Base-by-base conservation (phyloP, 73 alveolate species). In the Paraurostyla sp. region DNA sequence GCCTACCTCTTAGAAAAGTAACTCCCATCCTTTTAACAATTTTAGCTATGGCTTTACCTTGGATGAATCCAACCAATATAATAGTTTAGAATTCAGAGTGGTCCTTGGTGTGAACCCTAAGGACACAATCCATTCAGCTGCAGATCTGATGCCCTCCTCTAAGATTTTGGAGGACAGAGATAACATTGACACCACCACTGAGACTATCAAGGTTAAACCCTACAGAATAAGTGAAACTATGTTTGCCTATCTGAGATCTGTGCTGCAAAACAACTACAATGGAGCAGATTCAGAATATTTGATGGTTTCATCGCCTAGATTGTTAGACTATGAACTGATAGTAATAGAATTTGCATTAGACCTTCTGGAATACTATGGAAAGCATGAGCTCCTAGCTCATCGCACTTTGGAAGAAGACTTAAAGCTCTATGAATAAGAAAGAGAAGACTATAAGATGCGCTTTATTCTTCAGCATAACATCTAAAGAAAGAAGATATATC, bases 1-100 rank as follows among this genome's bases (percentile, higher is more conserved):
- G 60, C 92, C 36, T 85, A 68, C 49, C 81, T 85, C 22, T 13
- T 85, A 27, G 59, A 60, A 45, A 85, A 85, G 91, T 81, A 81
- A 60, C 1, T 58, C 11, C 30, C 0, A 45, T 25, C 23, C 33
- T 13, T 16, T 73, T 22, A 29, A 13, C 4, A 16, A n/a, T 29
- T 58, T 22, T 57, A 81, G 91, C 48, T 85, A 85, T 50, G 92
- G 87, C 13, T 85, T 85, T 42, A 33, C 49, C 16, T 38, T 85
- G 58, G 87, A 65, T 36, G 85, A 69, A 27, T 46, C 45, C 35
- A 85, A 85, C 36, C 43, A 48, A 18, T 85, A 68, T 62, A 69
- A 65, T 50, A 69, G 87, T 29, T 27, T 69, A 20, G 87, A 69
- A 13, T 60, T 85, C 27, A 56, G 92, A 46, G 86, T 85, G 18